Percentiles rank a stretch among this genome's conserved stretches.
These are phyloP conservation scores for Pleurotus eryngii DNA, from an alignment of 768 basidiomycete genomes.

Conservation along the genomic window DNA sequence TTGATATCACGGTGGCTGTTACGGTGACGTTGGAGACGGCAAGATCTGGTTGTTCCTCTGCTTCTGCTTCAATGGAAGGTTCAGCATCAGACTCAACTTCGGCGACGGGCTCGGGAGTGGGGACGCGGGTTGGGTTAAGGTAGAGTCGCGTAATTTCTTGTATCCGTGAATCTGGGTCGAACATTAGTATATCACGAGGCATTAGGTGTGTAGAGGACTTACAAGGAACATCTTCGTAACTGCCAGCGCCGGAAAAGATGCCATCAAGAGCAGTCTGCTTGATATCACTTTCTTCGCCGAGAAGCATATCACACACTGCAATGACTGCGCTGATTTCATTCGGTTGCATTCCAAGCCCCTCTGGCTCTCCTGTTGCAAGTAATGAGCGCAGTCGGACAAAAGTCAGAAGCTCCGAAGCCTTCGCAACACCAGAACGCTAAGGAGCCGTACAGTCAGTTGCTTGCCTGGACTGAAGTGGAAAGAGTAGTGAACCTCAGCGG, in stretches of 20 bases:
- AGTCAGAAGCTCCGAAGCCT: slow-evolving; percentile 48
- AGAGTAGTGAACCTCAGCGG: slow-evolving; percentile 48
- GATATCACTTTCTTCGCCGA: slow-evolving; percentile 49
- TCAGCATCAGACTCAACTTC: slow-evolving; percentile 16
- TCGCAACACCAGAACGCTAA: slow-evolving; percentile 27
- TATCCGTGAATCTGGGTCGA: slow-evolving; percentile 54
- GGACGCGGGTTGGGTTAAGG: slow-evolving; percentile 45
- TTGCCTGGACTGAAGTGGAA: neutral
- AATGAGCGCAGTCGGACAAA: slow-evolving; percentile 57
- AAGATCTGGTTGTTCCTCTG: slow-evolving; percentile 12
- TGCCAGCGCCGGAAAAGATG: slow-evolving; percentile 55
- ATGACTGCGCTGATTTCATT: slow-evolving; percentile 55
- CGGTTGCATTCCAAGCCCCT: slow-evolving; percentile 41
- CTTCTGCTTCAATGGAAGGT: slow-evolving; percentile 13
- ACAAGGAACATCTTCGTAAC: slow-evolving; percentile 65
- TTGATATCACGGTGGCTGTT: slow-evolving; percentile 33
- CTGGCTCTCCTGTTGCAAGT: slow-evolving; percentile 42
- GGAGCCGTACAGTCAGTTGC: neutral
- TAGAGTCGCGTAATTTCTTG: slow-evolving; percentile 52
- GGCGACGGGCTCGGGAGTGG: slow-evolving; percentile 32
- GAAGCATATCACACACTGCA: slow-evolving; percentile 48
- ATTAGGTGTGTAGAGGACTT: slow-evolving; percentile 19
- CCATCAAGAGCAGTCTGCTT: slow-evolving; percentile 52
- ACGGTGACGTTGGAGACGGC: slow-evolving; percentile 26
- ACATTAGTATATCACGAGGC: slow-evolving; percentile 8